Conservation (phyloP, 2,329 filamentous ascomycete species). For the Colletotrichum somersetense region DNA sequence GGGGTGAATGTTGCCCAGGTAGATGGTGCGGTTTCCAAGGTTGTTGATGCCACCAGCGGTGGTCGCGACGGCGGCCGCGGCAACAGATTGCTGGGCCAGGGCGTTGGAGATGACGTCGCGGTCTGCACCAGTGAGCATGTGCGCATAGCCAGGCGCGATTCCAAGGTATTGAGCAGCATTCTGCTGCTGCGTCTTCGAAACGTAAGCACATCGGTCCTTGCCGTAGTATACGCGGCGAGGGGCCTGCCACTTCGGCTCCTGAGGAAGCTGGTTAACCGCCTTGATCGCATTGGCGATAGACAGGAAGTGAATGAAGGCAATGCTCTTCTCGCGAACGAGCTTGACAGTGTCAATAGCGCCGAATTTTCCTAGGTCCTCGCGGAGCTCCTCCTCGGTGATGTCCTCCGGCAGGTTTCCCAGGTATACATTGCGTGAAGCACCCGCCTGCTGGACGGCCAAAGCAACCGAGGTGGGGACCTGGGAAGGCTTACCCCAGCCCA, state of each 20-base stretch:
- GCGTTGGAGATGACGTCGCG: constrained; percentile 97
- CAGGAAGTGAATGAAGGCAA: constrained; percentile 97
- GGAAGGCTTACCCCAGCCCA: constrained; percentile 98
- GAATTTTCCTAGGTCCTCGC: constrained; percentile 96
- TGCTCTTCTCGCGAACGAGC: constrained; percentile 96
- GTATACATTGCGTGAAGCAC: constrained; percentile 96
- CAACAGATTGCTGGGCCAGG: constrained; percentile 96
- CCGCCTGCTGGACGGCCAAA: constrained; percentile 96
- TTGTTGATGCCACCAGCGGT: constrained; percentile 98
- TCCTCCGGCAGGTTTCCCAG: constrained; percentile 94
- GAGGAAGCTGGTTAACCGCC: constrained; percentile 93
- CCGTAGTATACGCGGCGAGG: constrained; percentile 98
- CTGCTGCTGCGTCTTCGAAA: constrained; percentile 99
- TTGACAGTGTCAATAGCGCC: constrained; percentile 97
- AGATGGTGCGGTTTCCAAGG: constrained; percentile 96
- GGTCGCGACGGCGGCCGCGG: constrained; percentile 94
- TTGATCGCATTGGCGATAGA: constrained; percentile 99
- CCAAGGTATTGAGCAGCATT: constrained; percentile 98
- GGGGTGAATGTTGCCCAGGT: constrained; percentile 97
- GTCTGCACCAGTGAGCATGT: constrained; percentile 95
- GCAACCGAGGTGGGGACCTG: constrained; percentile 97
- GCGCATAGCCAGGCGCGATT: constrained; percentile 95
- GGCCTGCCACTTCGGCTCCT: constrained; percentile 96
- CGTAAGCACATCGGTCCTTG: constrained; percentile 97
- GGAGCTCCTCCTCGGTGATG: constrained; percentile 88